Evolutionary conservation across 352 stramenopile genomes (phyloP), one percentile per base, ranked within the genome.

Genomic region (Globisporangium okanoganense): DNA sequence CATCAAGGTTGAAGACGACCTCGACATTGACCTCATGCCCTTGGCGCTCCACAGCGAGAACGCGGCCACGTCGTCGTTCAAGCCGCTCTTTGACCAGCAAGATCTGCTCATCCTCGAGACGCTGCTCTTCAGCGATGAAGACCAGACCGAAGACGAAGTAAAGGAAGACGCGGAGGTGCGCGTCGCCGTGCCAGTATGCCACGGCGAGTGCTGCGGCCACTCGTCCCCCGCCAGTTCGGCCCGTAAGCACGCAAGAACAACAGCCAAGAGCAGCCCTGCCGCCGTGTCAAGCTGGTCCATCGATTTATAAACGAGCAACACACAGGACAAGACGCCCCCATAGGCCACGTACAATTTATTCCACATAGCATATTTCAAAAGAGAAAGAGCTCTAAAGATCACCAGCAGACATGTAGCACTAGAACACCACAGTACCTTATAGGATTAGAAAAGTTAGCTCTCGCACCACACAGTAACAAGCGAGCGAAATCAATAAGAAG

Each of bases 91-190:
- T 36, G 71, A 83, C 48, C 65, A 69, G 27, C 53, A 72, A 24
- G 77, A 87, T 35, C 53, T 87, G 16, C 56, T 79, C 33, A 87
- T 87, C 27, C 66, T 87, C 14, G 75, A 87, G 43, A 64, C 69
- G 12, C 59, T 87, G 41, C 62, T 87, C 7, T 87, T 87, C 29
- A 82, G 71, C 58, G 78, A 75, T 24, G 77, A 87, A 35, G 77
- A 87, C 31, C 65, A 82, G 51, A 63, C 14, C 20, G 50, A 82
- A 36, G 56, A 24, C 0, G 63, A 76, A 24, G 62, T 40, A 27
- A 18, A 44, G n/a, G n/a, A 25, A 22, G 18, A 22, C n/a, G 25
- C 36, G 7, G 13, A 51, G 14, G 12, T 54, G 20, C 27, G 40
- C 22, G 16, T 10, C n/a, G 35, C 36, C 5, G 24, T 50, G 5